These are phyloP conservation scores for Komagataella populi DNA, from an alignment of 805 yeast species.

Conservation along the genomic window DNA sequence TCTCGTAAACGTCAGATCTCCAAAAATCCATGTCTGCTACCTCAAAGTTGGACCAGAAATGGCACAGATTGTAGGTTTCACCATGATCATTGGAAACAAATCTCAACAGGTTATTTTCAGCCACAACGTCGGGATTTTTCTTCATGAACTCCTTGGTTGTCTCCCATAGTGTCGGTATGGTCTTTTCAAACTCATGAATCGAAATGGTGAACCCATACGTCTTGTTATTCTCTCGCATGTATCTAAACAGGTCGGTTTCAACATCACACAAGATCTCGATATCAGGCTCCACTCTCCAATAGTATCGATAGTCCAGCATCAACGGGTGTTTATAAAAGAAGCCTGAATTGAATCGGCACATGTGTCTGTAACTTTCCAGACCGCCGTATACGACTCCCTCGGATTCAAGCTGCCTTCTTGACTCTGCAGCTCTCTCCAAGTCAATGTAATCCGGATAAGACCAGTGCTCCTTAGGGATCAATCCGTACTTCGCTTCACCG, in stretches of 20 bases:
- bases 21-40: conserved; percentile 46
- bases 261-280: conserved; percentile 35
- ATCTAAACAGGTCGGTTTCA: conserved; percentile 34
- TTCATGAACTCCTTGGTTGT: conserved; percentile 27
- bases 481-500: conserved; percentile 26
- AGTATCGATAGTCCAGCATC: conserved; percentile 31
- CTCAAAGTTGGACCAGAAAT: conserved; percentile 59
- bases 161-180: conserved; percentile 37
- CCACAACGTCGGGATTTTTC: conserved; percentile 20
- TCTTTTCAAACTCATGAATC: conserved; percentile 29
- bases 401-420: conserved; percentile 13
- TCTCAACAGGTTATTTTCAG: conserved; percentile 23
- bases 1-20: conserved; percentile 37
- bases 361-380: conserved; percentile 51
- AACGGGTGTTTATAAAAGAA: conserved; percentile 39
- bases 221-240: conserved; percentile 32
- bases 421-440: conserved; percentile 14
- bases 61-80: conserved; percentile 36
- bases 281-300: conserved; percentile 49
- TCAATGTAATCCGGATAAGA: conserved; percentile 30
- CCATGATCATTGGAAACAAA: conserved; percentile 29
- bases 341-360: conserved; percentile 39
- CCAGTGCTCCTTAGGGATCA: conserved; percentile 33
- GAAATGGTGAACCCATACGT: conserved; percentile 37
- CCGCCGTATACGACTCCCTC: conserved; percentile 39